Evolutionary conservation across 352 stramenopile genomes (phyloP).

Genomic region (Phytophthora multivora): DNA sequence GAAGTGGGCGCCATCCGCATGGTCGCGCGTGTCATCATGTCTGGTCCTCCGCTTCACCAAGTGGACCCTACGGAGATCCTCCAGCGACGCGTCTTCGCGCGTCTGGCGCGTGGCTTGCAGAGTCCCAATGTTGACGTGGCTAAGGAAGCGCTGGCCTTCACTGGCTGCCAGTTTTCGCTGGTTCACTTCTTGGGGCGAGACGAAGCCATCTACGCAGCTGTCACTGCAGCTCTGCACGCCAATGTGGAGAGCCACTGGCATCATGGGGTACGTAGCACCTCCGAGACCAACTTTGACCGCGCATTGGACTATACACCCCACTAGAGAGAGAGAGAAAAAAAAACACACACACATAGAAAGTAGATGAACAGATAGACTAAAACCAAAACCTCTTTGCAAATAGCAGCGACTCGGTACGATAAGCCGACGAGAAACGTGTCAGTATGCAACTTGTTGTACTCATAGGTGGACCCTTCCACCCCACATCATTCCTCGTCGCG

Average conservation of each 20-base stretch:
- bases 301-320: constrained; percentile 72
- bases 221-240: constrained; percentile 68
- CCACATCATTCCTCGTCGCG: constrained; percentile 36
- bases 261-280: constrained; percentile 65
- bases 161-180: constrained; percentile 80
- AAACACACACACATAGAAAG: constrained; percentile 27
- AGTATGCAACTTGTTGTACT: constrained; percentile 14
- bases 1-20: constrained; percentile 83
- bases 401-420: background rate
- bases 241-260: constrained; percentile 79
- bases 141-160: constrained; percentile 84
- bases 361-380: constrained; percentile 33
- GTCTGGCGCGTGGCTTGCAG: constrained; percentile 58
- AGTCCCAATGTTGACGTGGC: constrained; percentile 74
- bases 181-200: constrained; percentile 76
- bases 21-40: constrained; percentile 86
- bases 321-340: constrained; percentile 4
- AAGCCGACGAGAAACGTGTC: constrained; percentile 5
- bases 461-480: background rate
- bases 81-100: constrained; percentile 60
- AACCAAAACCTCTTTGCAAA: constrained; percentile 15
- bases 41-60: constrained; percentile 62
- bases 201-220: constrained; percentile 60
- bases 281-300: constrained; percentile 74
- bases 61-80: constrained; percentile 40